Base-by-base conservation (phyloP, 352 stramenopile species). In the Pythium oligandrum region DNA sequence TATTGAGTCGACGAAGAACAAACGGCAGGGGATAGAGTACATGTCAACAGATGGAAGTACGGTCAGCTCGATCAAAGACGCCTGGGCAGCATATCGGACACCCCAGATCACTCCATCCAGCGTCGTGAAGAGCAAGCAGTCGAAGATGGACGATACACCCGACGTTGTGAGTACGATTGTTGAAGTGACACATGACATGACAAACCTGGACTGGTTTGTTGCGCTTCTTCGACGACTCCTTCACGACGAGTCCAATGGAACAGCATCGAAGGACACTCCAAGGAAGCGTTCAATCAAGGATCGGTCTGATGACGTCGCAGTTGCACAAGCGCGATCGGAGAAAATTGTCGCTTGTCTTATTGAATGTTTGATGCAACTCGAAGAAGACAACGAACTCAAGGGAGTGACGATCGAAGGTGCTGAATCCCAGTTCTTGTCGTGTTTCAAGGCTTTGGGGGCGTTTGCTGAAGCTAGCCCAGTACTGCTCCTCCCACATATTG, bases 171-270 rank as follows among this genome's bases (percentile, higher is more conserved):
- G 62, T 48, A 86, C 81, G 4, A 90, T 94, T 39, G 57, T 94
- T 48, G 81, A 92, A 53, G 84, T 92, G 7, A 79, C 83, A 43
- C 76, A 90, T 44, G 75, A 81, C 10, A 75, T 91, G 51, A n/a
- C 75, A 39, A 86, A 74, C 12, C 51, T 87, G 39, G 68, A 77
- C 12, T 94, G 84, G 84, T 86, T 94, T 53, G 64, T 85, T 46
- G 56, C 78, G 32, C 55, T 94, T 3, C 55, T 94, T 31, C 78
- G 83, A 37, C 68, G 82, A 11, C 46, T 94, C 35, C 53, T 92
- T 11, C 52, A 66, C 8, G 63, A 77, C 30, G 57, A 70, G 10
- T 48, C 59, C 43, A 49, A 31, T 39, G 55, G 47, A 9, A 64
- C 63, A 31, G 43, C 30, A 3, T 64, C 30, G 2, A 71, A 26